Percentiles rank a stretch among this genome's conserved stretches.
phyloP scores from a whole-genome alignment of 352 stramenopile species.

The Globisporangium emineosum region DNA sequence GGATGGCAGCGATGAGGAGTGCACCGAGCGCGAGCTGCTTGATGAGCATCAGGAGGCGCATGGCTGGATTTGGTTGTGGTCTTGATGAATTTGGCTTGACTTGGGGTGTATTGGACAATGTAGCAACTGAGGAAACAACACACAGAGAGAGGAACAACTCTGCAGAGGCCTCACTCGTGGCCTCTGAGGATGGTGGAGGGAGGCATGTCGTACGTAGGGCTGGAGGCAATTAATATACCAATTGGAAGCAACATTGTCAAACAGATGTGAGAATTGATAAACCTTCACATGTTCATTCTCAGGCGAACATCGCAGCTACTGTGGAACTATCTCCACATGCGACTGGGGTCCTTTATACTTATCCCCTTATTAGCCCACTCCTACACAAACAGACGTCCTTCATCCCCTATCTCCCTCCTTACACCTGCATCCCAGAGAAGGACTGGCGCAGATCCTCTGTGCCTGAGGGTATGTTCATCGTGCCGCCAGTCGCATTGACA shows the following conservation, averaged over 20 bases:
- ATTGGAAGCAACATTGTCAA: neutral
- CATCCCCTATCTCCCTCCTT: neutral
- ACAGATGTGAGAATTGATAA: neutral
- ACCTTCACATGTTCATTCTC: neutral
- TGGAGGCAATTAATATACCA: no score
- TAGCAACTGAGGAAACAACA: no score
- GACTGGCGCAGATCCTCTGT: neutral
- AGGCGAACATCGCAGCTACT: neutral
- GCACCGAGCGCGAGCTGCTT: neutral
- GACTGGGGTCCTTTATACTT: neutral
- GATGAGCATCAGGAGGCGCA: neutral
- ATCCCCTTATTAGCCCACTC: neutral
- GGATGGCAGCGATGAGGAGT: neutral
- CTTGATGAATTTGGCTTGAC: no score
- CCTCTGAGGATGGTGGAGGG: no score
- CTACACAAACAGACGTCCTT: no score
- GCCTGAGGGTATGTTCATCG: neutral
- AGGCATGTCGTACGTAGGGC: no score
- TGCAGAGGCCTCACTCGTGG: no score
- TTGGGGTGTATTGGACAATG: no score
- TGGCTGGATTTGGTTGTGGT: neutral
- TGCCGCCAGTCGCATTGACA: neutral
- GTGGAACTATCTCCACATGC: neutral
- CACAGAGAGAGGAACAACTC: no score
- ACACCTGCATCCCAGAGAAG: conserved; percentile 13